These are phyloP conservation scores for Mallotus repandus DNA, from an alignment of 441 rosid genomes.

Conservation along the genomic window DNA sequence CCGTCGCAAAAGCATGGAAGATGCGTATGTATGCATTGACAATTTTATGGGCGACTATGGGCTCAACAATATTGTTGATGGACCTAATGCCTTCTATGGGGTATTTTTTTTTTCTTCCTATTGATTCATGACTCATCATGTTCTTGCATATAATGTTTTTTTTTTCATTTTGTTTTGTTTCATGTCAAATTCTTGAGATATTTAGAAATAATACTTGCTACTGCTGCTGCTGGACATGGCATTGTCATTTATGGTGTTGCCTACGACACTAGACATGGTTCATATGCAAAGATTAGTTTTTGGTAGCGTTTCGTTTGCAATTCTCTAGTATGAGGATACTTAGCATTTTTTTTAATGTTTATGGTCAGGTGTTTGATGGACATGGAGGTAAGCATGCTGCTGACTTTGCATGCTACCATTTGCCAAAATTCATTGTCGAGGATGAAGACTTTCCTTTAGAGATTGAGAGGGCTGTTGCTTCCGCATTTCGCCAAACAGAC, in stretches of 20 bases:
- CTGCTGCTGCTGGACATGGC: not conserved
- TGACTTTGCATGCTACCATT: slow-evolving; percentile 65
- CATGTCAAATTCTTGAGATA: not conserved
- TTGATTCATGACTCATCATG: not conserved
- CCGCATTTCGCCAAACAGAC: slow-evolving; percentile 84
- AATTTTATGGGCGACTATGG: slow-evolving; percentile 52
- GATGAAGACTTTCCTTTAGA: slow-evolving; percentile 66
- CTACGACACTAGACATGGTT: not conserved
- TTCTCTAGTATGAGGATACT: not conserved
- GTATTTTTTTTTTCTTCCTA: slow-evolving; percentile 33
- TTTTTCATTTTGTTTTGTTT: not conserved
- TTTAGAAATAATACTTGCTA: not conserved
- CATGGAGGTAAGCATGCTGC: slow-evolving; percentile 97
- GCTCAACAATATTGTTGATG: slow-evolving; percentile 34
- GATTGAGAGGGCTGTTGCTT: slow-evolving; percentile 61
- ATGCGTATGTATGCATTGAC: slow-evolving; percentile 64
- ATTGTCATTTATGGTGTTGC: not conserved
- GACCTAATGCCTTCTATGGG: slow-evolving; percentile 86
- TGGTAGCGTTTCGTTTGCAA: not conserved
- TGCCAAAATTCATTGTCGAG: slow-evolving; percentile 70
- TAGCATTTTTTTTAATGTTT: slow-evolving; percentile 9
- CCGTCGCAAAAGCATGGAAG: slow-evolving; percentile 69
- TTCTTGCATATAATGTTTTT: not conserved
- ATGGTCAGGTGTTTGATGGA: slow-evolving; percentile 78
- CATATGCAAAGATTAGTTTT: slow-evolving; percentile 4